Conservation (phyloP, 306 rosid genomes). For the Spatholobus suberectus region DNA sequence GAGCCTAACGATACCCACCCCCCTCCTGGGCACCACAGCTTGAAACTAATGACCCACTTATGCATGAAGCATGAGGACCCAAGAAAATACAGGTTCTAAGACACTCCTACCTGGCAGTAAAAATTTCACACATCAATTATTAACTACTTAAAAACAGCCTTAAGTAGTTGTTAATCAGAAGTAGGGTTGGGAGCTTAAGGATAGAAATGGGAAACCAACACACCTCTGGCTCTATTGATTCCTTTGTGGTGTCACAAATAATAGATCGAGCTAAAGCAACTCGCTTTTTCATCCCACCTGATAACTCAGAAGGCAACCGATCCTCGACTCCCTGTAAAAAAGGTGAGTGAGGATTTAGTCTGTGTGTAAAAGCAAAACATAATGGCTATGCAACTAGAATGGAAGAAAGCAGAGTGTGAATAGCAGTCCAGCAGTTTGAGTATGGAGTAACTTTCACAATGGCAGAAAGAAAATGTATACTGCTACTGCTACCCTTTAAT, state of each 20-base stretch:
- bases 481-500: slow-evolving; percentile 6
- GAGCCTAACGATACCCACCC: neutral
- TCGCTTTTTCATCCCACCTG: slow-evolving; percentile 99
- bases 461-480: slow-evolving; percentile 1
- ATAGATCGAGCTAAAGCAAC: slow-evolving; percentile 98
- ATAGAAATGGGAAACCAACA: slow-evolving; percentile 29
- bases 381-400: neutral
- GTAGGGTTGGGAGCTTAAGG: slow-evolving; percentile 4
- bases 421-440: neutral
- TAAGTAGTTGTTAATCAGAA: slow-evolving; percentile 18
- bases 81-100: slow-evolving; percentile 26
- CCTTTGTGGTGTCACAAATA: slow-evolving; percentile 75
- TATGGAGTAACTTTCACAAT: slow-evolving; percentile 1
- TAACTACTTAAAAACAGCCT: slow-evolving; percentile 3
- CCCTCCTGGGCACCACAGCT: neutral
- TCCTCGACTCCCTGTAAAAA: slow-evolving; percentile 85
- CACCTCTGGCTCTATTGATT: slow-evolving; percentile 94
- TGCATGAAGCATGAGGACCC: neutral
- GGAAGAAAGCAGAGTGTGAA: neutral
- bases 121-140: neutral
- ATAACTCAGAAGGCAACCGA: slow-evolving; percentile 91
- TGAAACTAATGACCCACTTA: neutral
- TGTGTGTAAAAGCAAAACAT: neutral
- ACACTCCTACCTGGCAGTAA: neutral
- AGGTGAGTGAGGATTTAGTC: slow-evolving; percentile 2